Conservation (phyloP, 371 early-diverging fungal species). For the Rhizopus microsporus region DNA sequence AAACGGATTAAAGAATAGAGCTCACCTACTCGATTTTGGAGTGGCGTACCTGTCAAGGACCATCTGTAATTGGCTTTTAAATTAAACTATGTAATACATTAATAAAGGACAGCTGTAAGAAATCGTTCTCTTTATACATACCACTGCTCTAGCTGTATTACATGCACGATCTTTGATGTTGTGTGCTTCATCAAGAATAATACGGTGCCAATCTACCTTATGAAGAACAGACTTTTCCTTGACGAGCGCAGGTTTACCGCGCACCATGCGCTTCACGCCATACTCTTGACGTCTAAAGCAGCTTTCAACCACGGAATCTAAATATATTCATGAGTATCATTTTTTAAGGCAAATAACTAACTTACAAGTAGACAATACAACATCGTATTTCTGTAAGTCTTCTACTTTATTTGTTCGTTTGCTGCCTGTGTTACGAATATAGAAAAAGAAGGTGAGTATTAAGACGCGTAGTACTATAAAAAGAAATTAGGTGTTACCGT, state of each 20-base stretch:
- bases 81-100: constrained; percentile 53
- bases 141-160: constrained; percentile 86
- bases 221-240: constrained; percentile 77
- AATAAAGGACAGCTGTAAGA: neutral
- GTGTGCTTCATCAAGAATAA: constrained; percentile 96
- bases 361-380: constrained; percentile 84
- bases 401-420: constrained; percentile 51
- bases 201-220: constrained; percentile 77
- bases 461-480: neutral
- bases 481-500: constrained; percentile 49
- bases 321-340: neutral
- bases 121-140: constrained; percentile 24
- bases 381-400: constrained; percentile 68
- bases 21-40: constrained; percentile 98
- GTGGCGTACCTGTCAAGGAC: constrained; percentile 95
- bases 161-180: constrained; percentile 92
- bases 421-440: constrained; percentile 7
- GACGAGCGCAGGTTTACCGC: constrained; percentile 46
- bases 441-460: neutral
- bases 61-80: constrained; percentile 79
- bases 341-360: neutral
- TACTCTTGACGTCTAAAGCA: constrained; percentile 73
- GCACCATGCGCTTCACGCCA: constrained; percentile 54
- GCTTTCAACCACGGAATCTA: constrained; percentile 78
- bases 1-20: constrained; percentile 95